phyloP scores from a whole-genome alignment of 2,329 filamentous ascomycete genomes.

The Cladosporium sphaerospermum region DNA sequence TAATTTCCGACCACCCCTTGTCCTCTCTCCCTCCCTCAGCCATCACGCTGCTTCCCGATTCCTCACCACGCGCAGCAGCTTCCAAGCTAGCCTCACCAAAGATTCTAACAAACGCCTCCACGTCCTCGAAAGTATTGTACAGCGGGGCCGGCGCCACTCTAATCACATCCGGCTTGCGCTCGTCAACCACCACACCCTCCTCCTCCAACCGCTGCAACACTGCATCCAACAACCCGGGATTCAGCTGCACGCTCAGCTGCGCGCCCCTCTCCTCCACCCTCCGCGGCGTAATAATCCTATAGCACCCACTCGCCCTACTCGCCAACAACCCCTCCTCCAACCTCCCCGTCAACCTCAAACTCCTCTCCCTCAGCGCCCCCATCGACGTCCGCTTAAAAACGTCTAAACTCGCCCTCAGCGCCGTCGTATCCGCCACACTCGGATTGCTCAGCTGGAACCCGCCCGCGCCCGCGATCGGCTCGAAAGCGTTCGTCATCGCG shows the following conservation, averaged over 20 bases:
- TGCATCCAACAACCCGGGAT: slow-evolving; percentile 61
- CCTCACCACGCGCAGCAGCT: not conserved
- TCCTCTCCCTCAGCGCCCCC: slow-evolving; percentile 61
- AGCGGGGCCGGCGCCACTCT: slow-evolving; percentile 75
- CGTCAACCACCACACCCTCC: slow-evolving; percentile 69
- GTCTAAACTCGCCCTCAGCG: slow-evolving; percentile 65
- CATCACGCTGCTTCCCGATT: not conserved
- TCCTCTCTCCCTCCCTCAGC: slow-evolving; percentile 2
- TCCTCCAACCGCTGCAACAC: slow-evolving; percentile 59
- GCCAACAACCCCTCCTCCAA: slow-evolving; percentile 58
- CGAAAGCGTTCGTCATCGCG: slow-evolving; percentile 74
- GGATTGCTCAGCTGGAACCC: slow-evolving; percentile 86
- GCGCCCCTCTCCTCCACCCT: slow-evolving; percentile 9
- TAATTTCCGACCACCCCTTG: slow-evolving; percentile 13
- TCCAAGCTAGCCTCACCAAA: slow-evolving; percentile 40
- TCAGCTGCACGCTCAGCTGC: slow-evolving; percentile 69
- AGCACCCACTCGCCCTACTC: slow-evolving; percentile 16
- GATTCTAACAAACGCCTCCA: slow-evolving; percentile 54
- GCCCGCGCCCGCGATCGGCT: slow-evolving; percentile 68
- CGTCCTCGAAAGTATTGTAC: slow-evolving; percentile 75
- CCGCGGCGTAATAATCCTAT: slow-evolving; percentile 25
- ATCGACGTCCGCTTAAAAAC: slow-evolving; percentile 70
- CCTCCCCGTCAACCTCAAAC: slow-evolving; percentile 67
- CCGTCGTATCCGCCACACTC: slow-evolving; percentile 68
- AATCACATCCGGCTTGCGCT: slow-evolving; percentile 79